Evolutionary conservation across 106 monocot species (phyloP).

Genomic region (Allium sativum): DNA sequence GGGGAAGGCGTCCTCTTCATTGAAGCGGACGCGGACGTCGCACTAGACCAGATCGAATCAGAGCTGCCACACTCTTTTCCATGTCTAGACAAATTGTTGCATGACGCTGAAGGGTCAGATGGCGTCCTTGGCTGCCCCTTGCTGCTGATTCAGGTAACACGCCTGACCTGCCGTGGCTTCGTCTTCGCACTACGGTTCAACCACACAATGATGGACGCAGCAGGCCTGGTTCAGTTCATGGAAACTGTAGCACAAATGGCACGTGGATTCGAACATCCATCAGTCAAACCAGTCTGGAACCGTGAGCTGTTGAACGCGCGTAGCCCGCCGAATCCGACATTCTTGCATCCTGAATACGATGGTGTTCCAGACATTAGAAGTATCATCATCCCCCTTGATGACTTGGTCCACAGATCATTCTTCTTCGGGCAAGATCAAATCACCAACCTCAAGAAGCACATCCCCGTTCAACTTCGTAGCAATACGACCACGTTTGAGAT

Average conservation of each 20-base stretch:
- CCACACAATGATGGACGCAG: slow-evolving; percentile 51
- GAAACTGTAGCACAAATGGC: slow-evolving; percentile 23
- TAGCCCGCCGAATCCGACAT: slow-evolving; percentile 5
- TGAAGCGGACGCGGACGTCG: slow-evolving; percentile 29
- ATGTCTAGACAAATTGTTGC: slow-evolving; percentile 23
- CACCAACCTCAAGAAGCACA: slow-evolving; percentile 9
- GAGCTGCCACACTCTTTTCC: slow-evolving; percentile 16
- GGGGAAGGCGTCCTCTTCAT: slow-evolving; percentile 40
- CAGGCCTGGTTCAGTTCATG: slow-evolving; percentile 30
- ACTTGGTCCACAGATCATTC: slow-evolving; percentile 20
- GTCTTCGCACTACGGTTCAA: slow-evolving; percentile 39
- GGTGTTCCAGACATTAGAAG: neutral
- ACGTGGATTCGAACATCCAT: slow-evolving; percentile 4
- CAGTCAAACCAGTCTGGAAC: slow-evolving; percentile 17
- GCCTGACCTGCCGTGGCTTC: slow-evolving; percentile 53
- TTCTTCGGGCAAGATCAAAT: slow-evolving; percentile 35
- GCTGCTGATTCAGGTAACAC: slow-evolving; percentile 10
- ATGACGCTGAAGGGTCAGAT: neutral
- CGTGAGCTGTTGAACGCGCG: slow-evolving; percentile 18
- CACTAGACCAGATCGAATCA: slow-evolving; percentile 25
- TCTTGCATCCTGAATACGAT: slow-evolving; percentile 23
- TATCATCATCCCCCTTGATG: slow-evolving; percentile 3
- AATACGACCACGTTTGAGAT: slow-evolving; percentile 18
- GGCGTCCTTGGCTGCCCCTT: neutral
- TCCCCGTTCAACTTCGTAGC: slow-evolving; percentile 6